A percentile compares a stretch with the other conserved stretches of the same genome.
These are phyloP conservation scores for Pestalotiopsis sp. DNA, from an alignment of 2,329 filamentous ascomycete species.

Conservation along the genomic window DNA sequence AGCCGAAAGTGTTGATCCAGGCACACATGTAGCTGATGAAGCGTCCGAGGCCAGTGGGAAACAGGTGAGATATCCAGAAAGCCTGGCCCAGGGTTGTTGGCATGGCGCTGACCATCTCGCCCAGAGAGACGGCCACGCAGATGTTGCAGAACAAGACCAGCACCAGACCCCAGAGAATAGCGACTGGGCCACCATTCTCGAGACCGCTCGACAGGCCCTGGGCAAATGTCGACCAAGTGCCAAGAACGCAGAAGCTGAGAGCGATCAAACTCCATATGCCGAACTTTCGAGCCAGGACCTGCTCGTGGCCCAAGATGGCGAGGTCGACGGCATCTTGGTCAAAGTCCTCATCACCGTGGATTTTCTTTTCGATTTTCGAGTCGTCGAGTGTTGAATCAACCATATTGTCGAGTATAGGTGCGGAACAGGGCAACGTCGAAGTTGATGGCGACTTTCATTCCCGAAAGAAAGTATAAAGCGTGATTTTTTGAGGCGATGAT, in stretches of 20 bases:
- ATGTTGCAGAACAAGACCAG: conserved; percentile 54
- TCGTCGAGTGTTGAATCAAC: not conserved
- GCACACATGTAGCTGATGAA: conserved; percentile 57
- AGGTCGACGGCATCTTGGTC: conserved; percentile 37
- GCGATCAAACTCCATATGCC: conserved; percentile 56
- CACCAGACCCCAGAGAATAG: conserved; percentile 55
- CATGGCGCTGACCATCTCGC: conserved; percentile 58
- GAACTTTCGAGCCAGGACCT: conserved; percentile 47
- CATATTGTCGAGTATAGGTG: not conserved
- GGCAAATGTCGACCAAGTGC: conserved; percentile 59
- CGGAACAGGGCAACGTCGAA: not conserved
- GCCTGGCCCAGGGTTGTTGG: conserved; percentile 61
- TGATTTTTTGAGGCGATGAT: not conserved
- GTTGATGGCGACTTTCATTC: not conserved
- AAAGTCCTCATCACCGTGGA: not conserved
- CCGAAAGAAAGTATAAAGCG: not conserved
- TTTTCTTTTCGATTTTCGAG: not conserved
- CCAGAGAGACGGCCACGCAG: conserved; percentile 55
- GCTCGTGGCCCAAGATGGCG: conserved; percentile 39
- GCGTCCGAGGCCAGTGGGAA: conserved; percentile 40
- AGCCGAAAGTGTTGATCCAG: conserved; percentile 61
- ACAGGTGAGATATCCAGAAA: conserved; percentile 52
- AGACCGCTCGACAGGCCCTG: conserved; percentile 52
- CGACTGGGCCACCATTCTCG: conserved; percentile 53
- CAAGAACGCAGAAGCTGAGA: conserved; percentile 56